Conservation (phyloP, 768 basidiomycete genomes). For the Pleurotus salmoneostramineus region DNA sequence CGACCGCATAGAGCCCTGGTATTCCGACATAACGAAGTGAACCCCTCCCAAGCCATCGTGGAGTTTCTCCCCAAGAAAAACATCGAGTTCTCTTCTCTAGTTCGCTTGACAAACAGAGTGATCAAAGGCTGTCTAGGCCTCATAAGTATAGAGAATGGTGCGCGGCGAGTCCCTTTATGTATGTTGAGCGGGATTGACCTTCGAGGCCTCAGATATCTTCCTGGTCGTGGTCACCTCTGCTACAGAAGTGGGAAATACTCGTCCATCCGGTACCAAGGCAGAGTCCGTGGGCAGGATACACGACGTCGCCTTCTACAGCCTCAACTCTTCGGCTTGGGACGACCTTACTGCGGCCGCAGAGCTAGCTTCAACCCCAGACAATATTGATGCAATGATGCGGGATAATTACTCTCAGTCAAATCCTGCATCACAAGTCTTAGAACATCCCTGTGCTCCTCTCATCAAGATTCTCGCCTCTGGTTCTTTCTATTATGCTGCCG, state of each 20-base stretch:
- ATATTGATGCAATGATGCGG: slow-evolving; percentile 42
- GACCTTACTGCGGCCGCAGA: slow-evolving; percentile 55
- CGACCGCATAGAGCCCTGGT: slow-evolving; percentile 61
- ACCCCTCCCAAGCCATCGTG: slow-evolving; percentile 68
- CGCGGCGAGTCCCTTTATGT: slow-evolving; percentile 1
- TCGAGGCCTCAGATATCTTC: slow-evolving; percentile 64
- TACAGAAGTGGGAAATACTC: slow-evolving; percentile 69
- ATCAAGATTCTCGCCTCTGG: slow-evolving; percentile 90
- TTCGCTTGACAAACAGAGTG: slow-evolving; percentile 65
- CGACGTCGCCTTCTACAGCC: slow-evolving; percentile 84
- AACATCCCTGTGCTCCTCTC: slow-evolving; percentile 88
- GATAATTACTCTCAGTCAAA: slow-evolving; percentile 43
- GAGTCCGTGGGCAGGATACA: slow-evolving; percentile 82
- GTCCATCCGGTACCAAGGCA: slow-evolving; percentile 51
- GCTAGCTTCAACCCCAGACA: slow-evolving; percentile 52
- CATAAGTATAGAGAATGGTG: slow-evolving; percentile 71
- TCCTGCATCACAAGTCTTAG: slow-evolving; percentile 52
- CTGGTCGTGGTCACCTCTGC: slow-evolving; percentile 77
- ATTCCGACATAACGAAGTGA: slow-evolving; percentile 59
- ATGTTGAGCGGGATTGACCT: slow-evolving; percentile 8
- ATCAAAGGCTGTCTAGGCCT: slow-evolving; percentile 85
- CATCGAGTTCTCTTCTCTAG: slow-evolving; percentile 60
- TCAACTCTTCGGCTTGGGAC: slow-evolving; percentile 85
- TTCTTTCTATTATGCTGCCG: slow-evolving; percentile 88
- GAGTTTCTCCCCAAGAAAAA: slow-evolving; percentile 78